Conservation (phyloP, 1,139 yeast species). For the Taphrina sp. region DNA sequence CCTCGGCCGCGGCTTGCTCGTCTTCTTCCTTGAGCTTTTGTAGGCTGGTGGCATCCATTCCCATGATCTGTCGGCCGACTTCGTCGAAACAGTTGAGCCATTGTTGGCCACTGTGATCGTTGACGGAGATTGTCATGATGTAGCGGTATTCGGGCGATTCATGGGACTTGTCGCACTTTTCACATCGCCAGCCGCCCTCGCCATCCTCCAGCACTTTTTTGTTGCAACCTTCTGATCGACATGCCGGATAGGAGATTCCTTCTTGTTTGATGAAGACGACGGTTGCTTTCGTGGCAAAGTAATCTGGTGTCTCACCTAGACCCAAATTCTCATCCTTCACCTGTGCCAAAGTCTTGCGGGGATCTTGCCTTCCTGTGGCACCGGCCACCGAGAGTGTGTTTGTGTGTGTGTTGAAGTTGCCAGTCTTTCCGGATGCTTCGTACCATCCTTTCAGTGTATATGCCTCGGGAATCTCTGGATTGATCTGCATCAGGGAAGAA, state of each 20-base stretch:
- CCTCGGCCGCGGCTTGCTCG: constrained; percentile 51
- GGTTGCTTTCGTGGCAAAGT: constrained; percentile 69
- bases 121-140: constrained; percentile 65
- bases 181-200: constrained; percentile 87
- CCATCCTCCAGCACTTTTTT: constrained; percentile 66
- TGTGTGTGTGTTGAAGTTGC: constrained; percentile 36
- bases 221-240: constrained; percentile 67
- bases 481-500: constrained; percentile 68
- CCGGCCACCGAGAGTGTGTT: constrained; percentile 39
- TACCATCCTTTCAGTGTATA: constrained; percentile 92
- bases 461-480: constrained; percentile 89
- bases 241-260: constrained; percentile 87
- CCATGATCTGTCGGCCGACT: constrained; percentile 68
- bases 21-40: constrained; percentile 44
- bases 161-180: constrained; percentile 73
- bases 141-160: constrained; percentile 75
- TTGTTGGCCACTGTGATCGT: constrained; percentile 77
- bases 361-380: constrained; percentile 42
- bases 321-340: constrained; percentile 73
- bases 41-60: constrained; percentile 67
- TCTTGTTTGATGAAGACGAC: constrained; percentile 70
- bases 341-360: constrained; percentile 57
- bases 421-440: constrained; percentile 65
- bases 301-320: constrained; percentile 68
- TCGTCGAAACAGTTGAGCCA: constrained; percentile 90